phyloP scores from a whole-genome alignment of 2,329 filamentous ascomycete genomes.

The Drechslerella dactyloides region DNA sequence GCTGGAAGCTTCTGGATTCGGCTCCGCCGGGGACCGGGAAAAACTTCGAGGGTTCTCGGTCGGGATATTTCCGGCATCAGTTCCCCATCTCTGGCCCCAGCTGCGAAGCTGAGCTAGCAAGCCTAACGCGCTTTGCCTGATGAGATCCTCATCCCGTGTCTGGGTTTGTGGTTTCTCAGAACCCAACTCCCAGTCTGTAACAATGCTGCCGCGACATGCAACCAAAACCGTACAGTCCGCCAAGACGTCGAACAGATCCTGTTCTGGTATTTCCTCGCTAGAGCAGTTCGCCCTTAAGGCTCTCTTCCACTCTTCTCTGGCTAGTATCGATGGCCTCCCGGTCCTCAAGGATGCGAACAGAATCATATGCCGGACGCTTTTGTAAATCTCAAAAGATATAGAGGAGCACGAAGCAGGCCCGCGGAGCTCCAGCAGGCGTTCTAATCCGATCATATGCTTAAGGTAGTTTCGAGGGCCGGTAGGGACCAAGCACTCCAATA shows the following conservation, averaged over 20 bases:
- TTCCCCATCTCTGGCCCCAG: slow-evolving; percentile 12
- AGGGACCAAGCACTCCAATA: slow-evolving; percentile 55
- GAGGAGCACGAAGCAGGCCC: slow-evolving; percentile 48
- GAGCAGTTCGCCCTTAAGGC: slow-evolving; percentile 50
- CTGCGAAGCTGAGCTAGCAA: slow-evolving; percentile 1
- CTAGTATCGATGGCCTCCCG: slow-evolving; percentile 55
- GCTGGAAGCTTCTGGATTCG: neutral
- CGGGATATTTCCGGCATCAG: neutral
- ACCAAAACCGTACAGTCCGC: slow-evolving; percentile 56
- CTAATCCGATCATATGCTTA: slow-evolving; percentile 56
- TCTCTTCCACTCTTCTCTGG: slow-evolving; percentile 54
- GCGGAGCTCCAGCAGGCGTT: slow-evolving; percentile 55
- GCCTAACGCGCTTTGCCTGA: slow-evolving; percentile 1
- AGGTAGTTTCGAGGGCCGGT: slow-evolving; percentile 54
- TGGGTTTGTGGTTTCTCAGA: neutral
- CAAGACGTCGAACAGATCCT: slow-evolving; percentile 55
- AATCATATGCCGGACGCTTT: slow-evolving; percentile 54
- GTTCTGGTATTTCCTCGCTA: slow-evolving; percentile 51
- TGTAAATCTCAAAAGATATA: slow-evolving; percentile 53
- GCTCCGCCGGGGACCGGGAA: neutral
- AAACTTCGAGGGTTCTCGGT: neutral
- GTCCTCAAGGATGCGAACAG: slow-evolving; percentile 53
- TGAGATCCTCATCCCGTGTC: neutral
- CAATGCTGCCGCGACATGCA: slow-evolving; percentile 48
- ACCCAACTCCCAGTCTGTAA: slow-evolving; percentile 9